A percentile compares a stretch with the other conserved stretches of the same genome.
Conservation (phyloP, 345 rosid species). For the Hibiscus mutabilis region DNA sequence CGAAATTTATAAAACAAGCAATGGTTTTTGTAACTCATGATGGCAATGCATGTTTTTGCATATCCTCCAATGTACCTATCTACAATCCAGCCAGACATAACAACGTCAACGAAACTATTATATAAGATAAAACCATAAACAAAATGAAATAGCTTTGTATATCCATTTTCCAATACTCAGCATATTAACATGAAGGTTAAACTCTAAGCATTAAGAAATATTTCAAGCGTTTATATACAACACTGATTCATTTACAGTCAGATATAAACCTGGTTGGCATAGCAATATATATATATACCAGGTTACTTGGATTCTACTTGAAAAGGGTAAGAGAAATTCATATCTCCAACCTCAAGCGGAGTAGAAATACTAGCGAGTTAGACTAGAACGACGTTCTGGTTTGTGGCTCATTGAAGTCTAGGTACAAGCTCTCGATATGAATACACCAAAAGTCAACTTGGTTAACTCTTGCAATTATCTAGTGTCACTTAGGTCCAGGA, state of each 20-base stretch:
- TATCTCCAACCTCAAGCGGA: background rate
- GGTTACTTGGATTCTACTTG: no score
- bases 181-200: background rate
- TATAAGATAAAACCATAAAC: no score
- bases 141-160: background rate
- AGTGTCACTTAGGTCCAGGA: background rate
- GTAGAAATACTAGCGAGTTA: background rate
- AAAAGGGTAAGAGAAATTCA: background rate
- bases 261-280: no score
- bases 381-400: background rate
- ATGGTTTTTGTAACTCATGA: slow-evolving; percentile 21
- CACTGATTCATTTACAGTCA: background rate
- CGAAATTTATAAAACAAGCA: background rate
- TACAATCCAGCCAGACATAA: no score
- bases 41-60: slow-evolving; percentile 38
- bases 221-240: background rate
- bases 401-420: background rate
- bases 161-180: background rate
- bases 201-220: background rate
- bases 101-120: no score
- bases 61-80: no score
- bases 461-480: slow-evolving; percentile 5
- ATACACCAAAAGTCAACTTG: background rate
- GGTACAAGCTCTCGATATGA: background rate
- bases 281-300: no score